Evolutionary conservation across 176 grass and related monocot genomes (phyloP), one percentile per base, ranked within the genome.

Genomic region (Miscanthus lutarioriparius): DNA sequence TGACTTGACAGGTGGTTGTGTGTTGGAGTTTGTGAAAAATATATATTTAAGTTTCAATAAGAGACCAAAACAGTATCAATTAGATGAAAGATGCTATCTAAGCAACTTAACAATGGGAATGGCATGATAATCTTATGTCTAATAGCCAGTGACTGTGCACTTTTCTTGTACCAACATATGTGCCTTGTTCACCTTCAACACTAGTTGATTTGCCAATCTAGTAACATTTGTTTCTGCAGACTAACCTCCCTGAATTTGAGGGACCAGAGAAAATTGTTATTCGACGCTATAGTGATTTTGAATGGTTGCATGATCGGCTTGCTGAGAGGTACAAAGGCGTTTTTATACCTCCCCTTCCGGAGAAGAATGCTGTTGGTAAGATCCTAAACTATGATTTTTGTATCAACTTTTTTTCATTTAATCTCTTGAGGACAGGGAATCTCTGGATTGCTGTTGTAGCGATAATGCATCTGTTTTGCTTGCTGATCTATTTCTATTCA

Each of bases 301-400:
- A 93, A 71, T 99, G 93, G 96, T 87, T 99, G 56, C 93, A 99
- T 80, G 96, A 92, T 84, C 89, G 80, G 44, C 93, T 99, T 56
- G 83, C 91, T 79, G 96, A 99, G 61, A 99, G 94, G n/a, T 92
- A 92, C 82, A 99, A 96, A 82, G 96, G 96, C 27, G 84, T 96
- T 86, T 99, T 99, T 80, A 89, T 99, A 73, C 93, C 96, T 87
- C 72, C 96, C 45, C 91, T 99, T 84, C 96, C 96, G 17, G 96
- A 99, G 90, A 99, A 99, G 86, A 99, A 94, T 89, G 88, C 91
- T 67, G 96, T 99, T 85, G 96, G 96, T 99, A 93, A 88, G 84
- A 35, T 78, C 47, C 32, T 20, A 76, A 58, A 44, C 49, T 74
- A 76, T 59, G 48, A n/a, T 80, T 86, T 83, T 84, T 7, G 26